Conservation (phyloP, 2,329 filamentous ascomycete species). For the Dactylellina haptotyla region DNA sequence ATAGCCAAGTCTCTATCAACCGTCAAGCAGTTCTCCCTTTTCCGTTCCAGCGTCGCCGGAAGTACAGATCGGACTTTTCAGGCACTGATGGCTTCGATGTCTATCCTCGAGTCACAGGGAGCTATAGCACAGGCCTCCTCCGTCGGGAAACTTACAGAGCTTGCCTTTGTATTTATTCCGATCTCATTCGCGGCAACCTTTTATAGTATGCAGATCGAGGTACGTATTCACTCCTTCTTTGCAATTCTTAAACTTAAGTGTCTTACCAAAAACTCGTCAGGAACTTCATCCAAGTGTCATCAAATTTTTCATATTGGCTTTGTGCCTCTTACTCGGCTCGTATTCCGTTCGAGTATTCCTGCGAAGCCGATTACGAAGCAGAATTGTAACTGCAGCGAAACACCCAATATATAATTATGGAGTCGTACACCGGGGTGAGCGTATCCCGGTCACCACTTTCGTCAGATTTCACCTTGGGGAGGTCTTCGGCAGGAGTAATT, state of each 20-base stretch:
- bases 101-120: constrained; percentile 59
- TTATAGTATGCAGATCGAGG: not conserved
- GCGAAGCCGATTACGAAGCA: not conserved
- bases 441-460: not conserved
- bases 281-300: not conserved
- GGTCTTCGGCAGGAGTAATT: not conserved
- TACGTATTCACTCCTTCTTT: too few relatives aligned
- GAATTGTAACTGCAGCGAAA: not conserved
- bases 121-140: constrained; percentile 60
- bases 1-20: not conserved
- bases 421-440: not conserved
- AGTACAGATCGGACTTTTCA: constrained; percentile 57
- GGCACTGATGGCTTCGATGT: constrained; percentile 61
- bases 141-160: constrained; percentile 62
- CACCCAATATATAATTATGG: not conserved
- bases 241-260: too few relatives aligned
- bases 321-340: not conserved
- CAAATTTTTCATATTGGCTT: not conserved
- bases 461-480: not conserved
- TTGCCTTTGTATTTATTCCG: constrained; percentile 65
- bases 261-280: not conserved
- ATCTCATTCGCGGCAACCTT: constrained; percentile 62
- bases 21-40: not conserved
- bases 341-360: constrained; percentile 5
- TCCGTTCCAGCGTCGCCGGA: not conserved